phyloP scores from a whole-genome alignment of 2,329 filamentous ascomycete genomes.

The Paradendryphiella salina region DNA sequence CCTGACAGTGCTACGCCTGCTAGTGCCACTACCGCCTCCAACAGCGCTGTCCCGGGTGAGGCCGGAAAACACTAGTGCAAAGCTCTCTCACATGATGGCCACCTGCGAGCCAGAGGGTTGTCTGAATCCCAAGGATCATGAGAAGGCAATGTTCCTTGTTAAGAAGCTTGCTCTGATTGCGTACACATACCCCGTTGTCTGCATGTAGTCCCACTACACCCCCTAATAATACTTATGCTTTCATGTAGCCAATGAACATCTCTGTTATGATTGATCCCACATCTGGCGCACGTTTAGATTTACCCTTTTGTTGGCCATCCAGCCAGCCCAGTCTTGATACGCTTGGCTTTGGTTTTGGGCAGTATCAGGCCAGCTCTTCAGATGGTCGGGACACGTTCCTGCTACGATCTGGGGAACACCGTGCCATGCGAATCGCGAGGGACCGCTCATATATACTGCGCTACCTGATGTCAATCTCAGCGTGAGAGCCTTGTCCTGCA shows the following conservation, averaged over 20 bases:
- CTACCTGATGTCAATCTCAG: constrained; percentile 74
- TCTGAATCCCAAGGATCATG: neutral
- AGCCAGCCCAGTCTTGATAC: constrained; percentile 76
- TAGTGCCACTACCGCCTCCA: constrained; percentile 14
- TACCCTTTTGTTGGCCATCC: constrained; percentile 85
- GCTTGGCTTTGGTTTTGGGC: constrained; percentile 44
- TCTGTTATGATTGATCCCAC: constrained; percentile 52
- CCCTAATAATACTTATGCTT: constrained; percentile 5
- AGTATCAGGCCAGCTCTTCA: constrained; percentile 71
- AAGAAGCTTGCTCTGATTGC: neutral
- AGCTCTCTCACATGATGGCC: neutral
- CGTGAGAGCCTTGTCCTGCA: constrained; percentile 24
- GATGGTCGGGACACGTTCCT: constrained; percentile 74
- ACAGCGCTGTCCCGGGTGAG: constrained; percentile 35
- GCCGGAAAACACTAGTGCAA: constrained; percentile 35
- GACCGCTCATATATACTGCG: constrained; percentile 83
- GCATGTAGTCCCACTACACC: neutral
- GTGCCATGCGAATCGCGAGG: constrained; percentile 89
- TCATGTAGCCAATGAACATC: neutral
- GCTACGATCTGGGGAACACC: constrained; percentile 85
- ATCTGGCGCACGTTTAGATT: constrained; percentile 95
- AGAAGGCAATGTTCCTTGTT: neutral
- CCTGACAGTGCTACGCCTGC: constrained; percentile 5
- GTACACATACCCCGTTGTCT: constrained; percentile 2
- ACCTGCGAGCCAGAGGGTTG: neutral